Evolutionary conservation across 306 rosid species (phyloP).

Genomic region (Quercus variabilis): DNA sequence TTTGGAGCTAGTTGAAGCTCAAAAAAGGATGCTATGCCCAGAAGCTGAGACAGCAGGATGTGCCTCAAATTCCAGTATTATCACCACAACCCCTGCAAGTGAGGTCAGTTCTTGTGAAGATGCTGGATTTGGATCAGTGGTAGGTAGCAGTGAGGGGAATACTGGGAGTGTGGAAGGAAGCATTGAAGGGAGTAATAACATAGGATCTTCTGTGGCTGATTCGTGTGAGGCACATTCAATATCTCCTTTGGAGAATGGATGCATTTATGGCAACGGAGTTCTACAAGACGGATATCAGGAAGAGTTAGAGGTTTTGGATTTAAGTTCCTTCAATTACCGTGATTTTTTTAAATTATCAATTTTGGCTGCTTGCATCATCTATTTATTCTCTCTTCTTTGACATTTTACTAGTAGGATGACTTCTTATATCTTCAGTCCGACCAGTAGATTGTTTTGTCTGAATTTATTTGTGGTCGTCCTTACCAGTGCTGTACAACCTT

Average conservation of each 20-base stretch:
- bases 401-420: slow-evolving; percentile 8
- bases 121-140: slow-evolving; percentile 34
- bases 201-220: slow-evolving; percentile 27
- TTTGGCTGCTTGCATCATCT: neutral
- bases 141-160: slow-evolving; percentile 35
- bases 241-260: slow-evolving; percentile 16
- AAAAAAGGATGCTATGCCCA: slow-evolving; percentile 31
- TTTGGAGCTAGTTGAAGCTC: slow-evolving; percentile 31
- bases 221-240: slow-evolving; percentile 29
- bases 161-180: slow-evolving; percentile 35
- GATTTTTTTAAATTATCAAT: neutral
- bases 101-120: slow-evolving; percentile 61
- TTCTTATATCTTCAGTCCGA: slow-evolving; percentile 7
- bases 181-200: slow-evolving; percentile 19
- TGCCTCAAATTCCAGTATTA: slow-evolving; percentile 56
- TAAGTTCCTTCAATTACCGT: slow-evolving; percentile 26
- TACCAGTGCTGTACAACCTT: slow-evolving; percentile 1
- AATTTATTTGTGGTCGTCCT: slow-evolving; percentile 12
- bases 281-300: slow-evolving; percentile 28
- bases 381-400: neutral
- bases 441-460: slow-evolving; percentile 1
- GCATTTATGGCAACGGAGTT: slow-evolving; percentile 26
- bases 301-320: slow-evolving; percentile 67
- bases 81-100: slow-evolving; percentile 54
- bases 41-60: slow-evolving; percentile 44